Conservation (phyloP, 1,284 basidiomycete genomes). For the Dichomitus squalens region DNA sequence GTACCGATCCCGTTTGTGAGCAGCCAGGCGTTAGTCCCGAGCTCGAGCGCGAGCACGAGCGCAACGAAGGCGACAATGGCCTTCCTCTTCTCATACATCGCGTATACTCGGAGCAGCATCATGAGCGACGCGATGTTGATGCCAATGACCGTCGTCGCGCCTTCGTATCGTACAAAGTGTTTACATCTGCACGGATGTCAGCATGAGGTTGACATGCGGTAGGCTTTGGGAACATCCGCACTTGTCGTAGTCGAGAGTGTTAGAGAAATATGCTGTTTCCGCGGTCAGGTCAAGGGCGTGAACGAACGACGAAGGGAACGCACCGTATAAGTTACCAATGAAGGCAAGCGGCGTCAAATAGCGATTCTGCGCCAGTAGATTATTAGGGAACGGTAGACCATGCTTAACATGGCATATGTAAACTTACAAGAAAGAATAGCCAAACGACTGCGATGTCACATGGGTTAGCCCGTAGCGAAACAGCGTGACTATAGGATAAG, state of each 20-base stretch:
- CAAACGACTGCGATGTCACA: slow-evolving; percentile 39
- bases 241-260: slow-evolving; percentile 40
- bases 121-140: slow-evolving; percentile 51
- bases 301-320: neutral
- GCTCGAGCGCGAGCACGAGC: slow-evolving; percentile 41
- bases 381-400: neutral
- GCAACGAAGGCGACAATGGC: slow-evolving; percentile 40
- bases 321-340: slow-evolving; percentile 50
- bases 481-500: neutral
- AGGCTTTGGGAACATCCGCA: slow-evolving; percentile 26
- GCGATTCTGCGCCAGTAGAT: slow-evolving; percentile 39
- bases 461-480: neutral
- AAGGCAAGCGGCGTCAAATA: slow-evolving; percentile 55
- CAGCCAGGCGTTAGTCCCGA: slow-evolving; percentile 50
- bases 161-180: slow-evolving; percentile 53
- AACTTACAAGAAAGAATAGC: slow-evolving; percentile 49
- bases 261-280: slow-evolving; percentile 46
- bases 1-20: slow-evolving; percentile 34
- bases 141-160: slow-evolving; percentile 49
- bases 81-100: slow-evolving; percentile 43
- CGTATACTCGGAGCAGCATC: slow-evolving; percentile 58
- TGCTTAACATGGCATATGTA: neutral
- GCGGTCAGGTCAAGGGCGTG: neutral
- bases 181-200: slow-evolving; percentile 38
- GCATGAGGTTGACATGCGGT: too few species aligned